Conservation (phyloP, 495 filamentous ascomycete species). For the Neurospora intermedia region DNA sequence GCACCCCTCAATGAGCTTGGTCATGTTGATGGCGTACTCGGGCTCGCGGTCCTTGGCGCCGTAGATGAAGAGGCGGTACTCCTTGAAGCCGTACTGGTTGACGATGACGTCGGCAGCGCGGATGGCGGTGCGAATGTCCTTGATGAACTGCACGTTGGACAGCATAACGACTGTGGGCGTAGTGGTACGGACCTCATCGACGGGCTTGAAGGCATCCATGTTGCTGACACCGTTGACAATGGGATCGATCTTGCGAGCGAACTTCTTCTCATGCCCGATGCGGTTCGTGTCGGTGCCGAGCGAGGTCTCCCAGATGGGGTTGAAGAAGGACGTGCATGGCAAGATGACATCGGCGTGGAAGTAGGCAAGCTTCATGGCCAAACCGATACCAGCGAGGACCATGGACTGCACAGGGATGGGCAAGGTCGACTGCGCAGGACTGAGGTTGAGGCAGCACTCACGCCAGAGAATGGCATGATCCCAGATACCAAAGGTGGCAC, state of each 20-base stretch:
- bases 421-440: slow-evolving; percentile 13
- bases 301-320: slow-evolving; percentile 57
- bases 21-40: slow-evolving; percentile 49
- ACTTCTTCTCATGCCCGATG: slow-evolving; percentile 48
- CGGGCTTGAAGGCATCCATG: slow-evolving; percentile 52
- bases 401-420: slow-evolving; percentile 38
- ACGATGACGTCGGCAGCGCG: slow-evolving; percentile 55
- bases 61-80: slow-evolving; percentile 53
- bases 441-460: slow-evolving; percentile 45
- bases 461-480: slow-evolving; percentile 59
- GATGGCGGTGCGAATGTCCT: slow-evolving; percentile 55
- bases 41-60: slow-evolving; percentile 53
- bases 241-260: slow-evolving; percentile 53
- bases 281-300: slow-evolving; percentile 50
- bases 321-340: slow-evolving; percentile 57
- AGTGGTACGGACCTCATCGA: slow-evolving; percentile 45
- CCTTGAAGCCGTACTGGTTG: slow-evolving; percentile 52
- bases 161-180: slow-evolving; percentile 55
- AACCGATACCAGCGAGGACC: slow-evolving; percentile 29
- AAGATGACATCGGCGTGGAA: slow-evolving; percentile 56
- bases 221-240: slow-evolving; percentile 60
- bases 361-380: slow-evolving; percentile 22
- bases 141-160: slow-evolving; percentile 57
- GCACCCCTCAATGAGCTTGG: slow-evolving; percentile 51
- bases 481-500: slow-evolving; percentile 55